Evolutionary conservation across 139 green algal species (phyloP), one percentile per base, ranked within the genome.

Genomic region (Coccomyxa sp.): DNA sequence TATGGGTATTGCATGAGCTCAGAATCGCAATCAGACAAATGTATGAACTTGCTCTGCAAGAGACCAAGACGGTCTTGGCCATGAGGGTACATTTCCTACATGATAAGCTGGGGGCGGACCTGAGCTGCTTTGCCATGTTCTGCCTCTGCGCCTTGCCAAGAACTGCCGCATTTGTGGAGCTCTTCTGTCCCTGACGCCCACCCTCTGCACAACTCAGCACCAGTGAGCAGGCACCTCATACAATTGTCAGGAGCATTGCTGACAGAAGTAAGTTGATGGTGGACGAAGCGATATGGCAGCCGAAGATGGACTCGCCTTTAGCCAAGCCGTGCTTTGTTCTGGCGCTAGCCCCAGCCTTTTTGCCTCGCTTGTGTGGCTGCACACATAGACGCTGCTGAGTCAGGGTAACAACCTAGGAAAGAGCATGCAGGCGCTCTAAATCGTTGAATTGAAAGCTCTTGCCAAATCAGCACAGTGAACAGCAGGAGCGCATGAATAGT

Each of bases 281-380:
- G 73, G 27, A 0, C 12, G 44, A n/a, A n/a, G 68, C 50, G n/a
- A n/a, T n/a, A n/a, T n/a, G n/a, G n/a, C n/a, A n/a, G n/a, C n/a
- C n/a, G n/a, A n/a, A 40, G 36, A 12, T 16, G 41, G 89, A 24
- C 80, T 4, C 44, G 84, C 84, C 87, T 75, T 90, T 90, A 44
- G 72, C 85, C 3, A 82, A 73, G 27, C 78, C 80, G 70, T 95
- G 90, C 76, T 94, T 93, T 33, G 94, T 79, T 0, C 93, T 83
- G 0, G 93, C 91, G 75, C 89, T 95, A 12, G 72, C 64, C 1
- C 93, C 93, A 9, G 93, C 93, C 8, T 82, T 81, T 18, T 88
- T 78, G 16, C 93, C 91, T 6, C 91, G 76, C 78, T 97, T 97
- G 84, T 97, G 93, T 0, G 84, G 68, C 93, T 97, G 82, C 77